These are phyloP conservation scores for Monilinia aucupariae DNA, from an alignment of 2,329 filamentous ascomycete species.

Conservation along the genomic window DNA sequence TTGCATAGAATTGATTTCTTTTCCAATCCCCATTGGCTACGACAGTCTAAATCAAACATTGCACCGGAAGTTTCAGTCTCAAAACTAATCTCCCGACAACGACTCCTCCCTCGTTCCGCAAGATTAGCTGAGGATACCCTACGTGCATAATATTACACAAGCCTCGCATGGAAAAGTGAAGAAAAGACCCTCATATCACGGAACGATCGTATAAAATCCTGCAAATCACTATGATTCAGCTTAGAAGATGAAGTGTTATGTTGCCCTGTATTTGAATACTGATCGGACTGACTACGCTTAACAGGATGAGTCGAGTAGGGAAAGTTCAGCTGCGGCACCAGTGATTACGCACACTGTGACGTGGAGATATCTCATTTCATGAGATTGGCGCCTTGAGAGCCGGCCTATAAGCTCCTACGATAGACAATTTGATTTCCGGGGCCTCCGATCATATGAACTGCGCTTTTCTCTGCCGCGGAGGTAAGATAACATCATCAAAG, in stretches of 20 bases:
- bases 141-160: neutral
- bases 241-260: fast-evolving
- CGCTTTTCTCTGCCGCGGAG: no score
- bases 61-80: neutral
- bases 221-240: neutral
- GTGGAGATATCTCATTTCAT: no score
- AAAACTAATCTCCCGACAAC: neutral
- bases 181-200: neutral
- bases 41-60: no score
- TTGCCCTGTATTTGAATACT: neutral
- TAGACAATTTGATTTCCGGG: neutral
- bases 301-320: neutral
- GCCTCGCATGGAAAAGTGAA: neutral
- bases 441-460: no score
- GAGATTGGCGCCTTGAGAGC: neutral
- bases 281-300: neutral
- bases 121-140: no score
- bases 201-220: neutral
- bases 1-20: no score
- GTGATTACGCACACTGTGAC: neutral
- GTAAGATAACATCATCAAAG: neutral
- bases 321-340: neutral
- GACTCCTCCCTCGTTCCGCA: neutral
- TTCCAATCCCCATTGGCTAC: no score
- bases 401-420: fast-evolving